phyloP scores from a whole-genome alignment of 208 protist species.

The Borovskyia barvae region DNA sequence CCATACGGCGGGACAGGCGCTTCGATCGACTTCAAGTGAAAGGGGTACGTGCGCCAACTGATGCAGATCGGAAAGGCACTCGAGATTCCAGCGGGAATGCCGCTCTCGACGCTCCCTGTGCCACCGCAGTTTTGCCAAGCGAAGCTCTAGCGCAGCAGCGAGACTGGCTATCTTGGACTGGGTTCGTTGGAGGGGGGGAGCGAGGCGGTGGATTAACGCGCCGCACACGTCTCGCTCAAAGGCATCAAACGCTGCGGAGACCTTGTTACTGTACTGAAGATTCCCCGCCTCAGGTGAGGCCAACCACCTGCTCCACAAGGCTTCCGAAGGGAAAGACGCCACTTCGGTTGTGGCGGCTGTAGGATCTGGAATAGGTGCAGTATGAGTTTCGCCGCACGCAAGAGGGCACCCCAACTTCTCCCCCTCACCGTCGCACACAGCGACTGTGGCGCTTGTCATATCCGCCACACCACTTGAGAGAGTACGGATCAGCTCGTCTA shows the following conservation, averaged over 20 bases:
- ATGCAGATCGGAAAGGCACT: too few species aligned
- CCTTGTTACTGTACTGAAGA: constrained; percentile 7
- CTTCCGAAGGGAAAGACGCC: background rate
- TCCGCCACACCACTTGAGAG: background rate
- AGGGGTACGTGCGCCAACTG: too few species aligned
- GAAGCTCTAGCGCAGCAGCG: too few species aligned
- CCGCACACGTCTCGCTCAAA: constrained; percentile 5
- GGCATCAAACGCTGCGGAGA: constrained; percentile 10
- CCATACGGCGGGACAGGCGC: background rate
- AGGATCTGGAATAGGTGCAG: background rate
- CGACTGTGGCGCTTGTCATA: background rate
- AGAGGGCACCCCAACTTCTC: background rate
- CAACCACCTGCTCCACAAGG: constrained; percentile 8
- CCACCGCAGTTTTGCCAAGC: too few species aligned
- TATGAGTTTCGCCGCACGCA: too few species aligned
- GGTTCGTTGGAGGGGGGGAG: constrained; percentile 1
- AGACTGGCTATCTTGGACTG: too few species aligned
- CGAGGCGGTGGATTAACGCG: background rate
- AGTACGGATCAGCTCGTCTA: constrained; percentile 3
- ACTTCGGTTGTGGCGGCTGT: background rate
- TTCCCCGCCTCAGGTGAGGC: background rate
- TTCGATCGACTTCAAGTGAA: too few species aligned
- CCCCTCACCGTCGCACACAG: background rate
- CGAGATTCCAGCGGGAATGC: too few species aligned
- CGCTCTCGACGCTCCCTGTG: too few species aligned